These are phyloP conservation scores for Conoideocrella luteorostrata DNA, from an alignment of 2,329 filamentous ascomycete species.

Conservation along the genomic window DNA sequence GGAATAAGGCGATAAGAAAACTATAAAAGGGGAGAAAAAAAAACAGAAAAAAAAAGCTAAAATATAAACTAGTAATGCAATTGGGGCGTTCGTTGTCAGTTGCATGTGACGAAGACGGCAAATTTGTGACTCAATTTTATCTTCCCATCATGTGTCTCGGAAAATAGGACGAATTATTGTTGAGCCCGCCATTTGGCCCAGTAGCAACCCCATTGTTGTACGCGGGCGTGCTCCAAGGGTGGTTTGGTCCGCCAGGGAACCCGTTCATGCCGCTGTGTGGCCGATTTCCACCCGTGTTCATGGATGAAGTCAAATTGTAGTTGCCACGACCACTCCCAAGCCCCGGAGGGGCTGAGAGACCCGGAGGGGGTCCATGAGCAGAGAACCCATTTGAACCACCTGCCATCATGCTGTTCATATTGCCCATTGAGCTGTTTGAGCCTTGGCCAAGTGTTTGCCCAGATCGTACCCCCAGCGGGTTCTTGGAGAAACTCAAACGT, in stretches of 20 bases:
- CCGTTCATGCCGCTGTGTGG: slow-evolving; percentile 10
- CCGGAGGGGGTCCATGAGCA: slow-evolving; percentile 73
- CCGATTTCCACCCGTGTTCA: slow-evolving; percentile 14
- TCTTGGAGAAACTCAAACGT: slow-evolving; percentile 93
- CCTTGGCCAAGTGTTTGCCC: slow-evolving; percentile 52
- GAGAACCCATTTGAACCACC: slow-evolving; percentile 51
- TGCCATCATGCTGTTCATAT: slow-evolving; percentile 52
- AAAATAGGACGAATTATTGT: slow-evolving; percentile 18
- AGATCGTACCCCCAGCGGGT: slow-evolving; percentile 85
- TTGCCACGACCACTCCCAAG: slow-evolving; percentile 34
- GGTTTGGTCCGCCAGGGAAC: slow-evolving; percentile 14
- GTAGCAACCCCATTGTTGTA: slow-evolving; percentile 18
- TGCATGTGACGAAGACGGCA: too few relatives aligned
- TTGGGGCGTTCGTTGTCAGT: too few relatives aligned
- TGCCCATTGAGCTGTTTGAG: slow-evolving; percentile 36
- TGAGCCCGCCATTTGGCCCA: slow-evolving; percentile 12
- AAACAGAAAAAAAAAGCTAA: too few relatives aligned
- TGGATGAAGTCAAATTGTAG: slow-evolving; percentile 17
- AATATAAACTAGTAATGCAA: too few relatives aligned
- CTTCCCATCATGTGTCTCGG: slow-evolving; percentile 29
- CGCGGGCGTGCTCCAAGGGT: slow-evolving; percentile 17
- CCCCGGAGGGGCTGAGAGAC: slow-evolving; percentile 69
- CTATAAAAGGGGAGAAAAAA: too few relatives aligned
- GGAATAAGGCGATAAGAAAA: too few relatives aligned
- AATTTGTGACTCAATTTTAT: too few relatives aligned